Evolutionary conservation across 208 protist species (phyloP), one percentile per base, ranked within the genome.

Genomic region (Leptomonas pyrrhocoris): DNA sequence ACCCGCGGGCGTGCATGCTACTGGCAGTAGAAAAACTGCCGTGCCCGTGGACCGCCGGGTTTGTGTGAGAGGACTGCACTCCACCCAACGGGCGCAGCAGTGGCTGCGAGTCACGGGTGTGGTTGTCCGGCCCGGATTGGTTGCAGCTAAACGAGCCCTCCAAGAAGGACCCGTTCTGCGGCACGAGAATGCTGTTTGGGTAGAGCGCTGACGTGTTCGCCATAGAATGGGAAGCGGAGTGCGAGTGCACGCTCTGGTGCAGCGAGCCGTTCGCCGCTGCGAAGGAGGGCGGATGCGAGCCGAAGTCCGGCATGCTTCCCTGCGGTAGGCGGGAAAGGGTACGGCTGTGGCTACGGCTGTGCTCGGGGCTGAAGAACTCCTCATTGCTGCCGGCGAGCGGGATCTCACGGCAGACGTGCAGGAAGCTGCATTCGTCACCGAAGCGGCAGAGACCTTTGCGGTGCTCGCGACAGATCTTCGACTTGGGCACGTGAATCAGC

Each of bases 371-470:
- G 40, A 49, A 48, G 19, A 65, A 25, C 8, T 74, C 74, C 2
- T 75, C 62, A 13, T 89, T 75, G 51, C 69, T 76, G 49, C 62
- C 56, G 55, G 72, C 77, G 19, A 88, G 69, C 0, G 74, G 53
- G 7, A 85, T 80, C 31, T 88, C 63, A 18, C 89, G 81, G 66
- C 92, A 96, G 21, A 94, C 71, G 64, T 96, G 92, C 40, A 96
- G 67, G 57, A 94, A 96, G 38, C 79, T 84, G 80, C 92, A 96
- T 43, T 94, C 88, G 54, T 94, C 87, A 34, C 89, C 92, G 53
- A 94, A 94, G 51, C 87, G 84, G 74, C 92, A 96, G 36, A 94
- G 79, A 0, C 87, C 89, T 38, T 86, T 83, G 54, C 83, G 73
- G 79, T 96, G 92, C 49, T 89, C 82, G 15, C 88, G 80, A 60